Evolutionary conservation across 2,329 filamentous ascomycete species (phyloP).

Genomic region (Aureobasidium subglaciale): DNA sequence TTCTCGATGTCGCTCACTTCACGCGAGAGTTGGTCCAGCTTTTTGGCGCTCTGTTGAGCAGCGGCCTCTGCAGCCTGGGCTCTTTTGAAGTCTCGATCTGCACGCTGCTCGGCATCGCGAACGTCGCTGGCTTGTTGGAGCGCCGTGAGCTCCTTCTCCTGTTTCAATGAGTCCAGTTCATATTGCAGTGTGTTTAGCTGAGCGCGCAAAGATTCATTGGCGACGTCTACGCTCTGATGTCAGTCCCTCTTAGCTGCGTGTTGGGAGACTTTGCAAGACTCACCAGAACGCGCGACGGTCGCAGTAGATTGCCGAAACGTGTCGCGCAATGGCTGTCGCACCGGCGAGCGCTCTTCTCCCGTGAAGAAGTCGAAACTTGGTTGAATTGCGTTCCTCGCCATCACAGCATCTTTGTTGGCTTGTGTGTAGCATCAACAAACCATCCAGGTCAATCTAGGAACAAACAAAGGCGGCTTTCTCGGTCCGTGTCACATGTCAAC

Average conservation of each 20-base stretch:
- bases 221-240: constrained; percentile 19
- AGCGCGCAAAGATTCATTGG: constrained; percentile 75
- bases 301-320: constrained; percentile 38
- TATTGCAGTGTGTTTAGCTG: constrained; percentile 85
- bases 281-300: constrained; percentile 29
- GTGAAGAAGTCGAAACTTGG: constrained; percentile 45
- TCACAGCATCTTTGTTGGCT: background rate
- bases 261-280: constrained; percentile 11
- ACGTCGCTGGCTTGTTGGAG: constrained; percentile 78
- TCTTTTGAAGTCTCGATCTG: constrained; percentile 77
- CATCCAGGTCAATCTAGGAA: background rate
- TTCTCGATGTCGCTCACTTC: constrained; percentile 51
- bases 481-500: constrained; percentile 2
- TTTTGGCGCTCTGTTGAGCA: constrained; percentile 44
- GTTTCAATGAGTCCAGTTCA: constrained; percentile 76
- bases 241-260: background rate
- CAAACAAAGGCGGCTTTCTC: constrained; percentile 1
- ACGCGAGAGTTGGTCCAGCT: constrained; percentile 47
- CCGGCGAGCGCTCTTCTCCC: constrained; percentile 30
- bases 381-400: constrained; percentile 22
- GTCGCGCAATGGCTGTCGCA: constrained; percentile 35
- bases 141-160: constrained; percentile 74
- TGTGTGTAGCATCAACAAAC: background rate
- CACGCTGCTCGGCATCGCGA: constrained; percentile 68
- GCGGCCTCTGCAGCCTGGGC: constrained; percentile 49